Base-by-base conservation (phyloP, 1,284 basidiomycete genomes). In the Schizophyllum commune region DNA sequence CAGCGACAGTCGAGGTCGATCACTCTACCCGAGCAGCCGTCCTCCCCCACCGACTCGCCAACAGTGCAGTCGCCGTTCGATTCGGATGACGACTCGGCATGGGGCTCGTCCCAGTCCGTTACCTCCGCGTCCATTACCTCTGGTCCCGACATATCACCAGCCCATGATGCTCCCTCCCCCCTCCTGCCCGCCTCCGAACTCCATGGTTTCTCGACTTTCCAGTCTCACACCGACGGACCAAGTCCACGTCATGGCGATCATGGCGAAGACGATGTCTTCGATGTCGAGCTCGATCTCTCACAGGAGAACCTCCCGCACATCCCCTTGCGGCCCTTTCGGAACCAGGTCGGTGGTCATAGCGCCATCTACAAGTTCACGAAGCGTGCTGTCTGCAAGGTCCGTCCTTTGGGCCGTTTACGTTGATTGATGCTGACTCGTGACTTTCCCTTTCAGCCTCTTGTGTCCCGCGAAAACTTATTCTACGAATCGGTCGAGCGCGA, bases 341-440 rank as follows among this genome's bases (percentile, higher is more conserved):
- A 99, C 70, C 96, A 98, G 75, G 96, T 99, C 22, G 96, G 96
- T 53, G 96, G 96, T 1, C 96, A 99, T 74, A 94, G 86, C 67
- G 91, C 94, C 63, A 98, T 99, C 69, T 99, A 99, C 77, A 96
- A 96, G 72, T 99, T 99, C 70, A 98, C 96, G 1, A 94, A 94
- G 68, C 85, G 95, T 60, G 96, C 97, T 9, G 95, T 99, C 19
- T 99, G 96, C 82, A 99, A 99, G 85, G 94, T 96, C 67, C 61
- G 71, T 61, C 66, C 65, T 63, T 67, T 63, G 63, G 64, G 58
- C 64, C 64, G 55, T 65, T 61, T 72, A 63, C 27, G 27, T 27
- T 27, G 27, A 27, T 27, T 27, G 27, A 27, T 27, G 27, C 27
- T 27, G 27, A 27, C 27, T 27, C 27, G 3, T 27, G 27, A 58